A percentile compares a stretch with the other conserved stretches of the same genome.
Conservation (phyloP, 2,329 filamentous ascomycete genomes). For the Monilinia laxa region DNA sequence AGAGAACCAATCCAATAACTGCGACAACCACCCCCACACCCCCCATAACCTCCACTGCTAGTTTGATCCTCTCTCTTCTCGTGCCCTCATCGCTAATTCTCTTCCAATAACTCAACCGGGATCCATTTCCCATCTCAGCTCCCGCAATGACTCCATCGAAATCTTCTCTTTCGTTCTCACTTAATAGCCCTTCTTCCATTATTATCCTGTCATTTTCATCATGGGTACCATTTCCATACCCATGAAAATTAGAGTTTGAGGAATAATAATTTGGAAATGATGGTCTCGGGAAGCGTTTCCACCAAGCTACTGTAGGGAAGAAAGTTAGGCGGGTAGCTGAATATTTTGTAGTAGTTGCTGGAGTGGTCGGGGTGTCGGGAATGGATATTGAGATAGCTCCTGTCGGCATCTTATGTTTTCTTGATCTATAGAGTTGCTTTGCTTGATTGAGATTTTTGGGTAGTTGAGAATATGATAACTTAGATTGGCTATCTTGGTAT, state of each 20-base stretch:
- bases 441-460: not conserved
- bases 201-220: constrained; percentile 1
- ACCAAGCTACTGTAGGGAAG: constrained; percentile 21
- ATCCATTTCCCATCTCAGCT: not conserved
- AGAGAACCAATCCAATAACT: constrained; percentile 1
- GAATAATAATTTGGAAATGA: constrained; percentile 8
- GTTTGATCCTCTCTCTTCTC: not conserved
- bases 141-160: constrained; percentile 3
- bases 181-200: constrained; percentile 21
- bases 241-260: not conserved
- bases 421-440: not conserved
- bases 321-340: constrained; percentile 19
- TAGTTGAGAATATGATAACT: not conserved
- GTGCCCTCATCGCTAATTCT: not conserved
- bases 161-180: constrained; percentile 10
- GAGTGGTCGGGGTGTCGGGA: not conserved
- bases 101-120: constrained; percentile 7
- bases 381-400: constrained; percentile 18
- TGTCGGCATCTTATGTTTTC: constrained; percentile 13
- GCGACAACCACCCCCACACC: constrained; percentile 10
- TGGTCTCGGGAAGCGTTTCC: constrained; percentile 13
- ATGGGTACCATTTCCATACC: not conserved
- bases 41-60: constrained; percentile 11
- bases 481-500: not conserved
- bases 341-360: constrained; percentile 15